Evolutionary conservation across 257 asterid genomes (phyloP), one percentile per base, ranked within the genome.

Genomic region (Solanum piurae): DNA sequence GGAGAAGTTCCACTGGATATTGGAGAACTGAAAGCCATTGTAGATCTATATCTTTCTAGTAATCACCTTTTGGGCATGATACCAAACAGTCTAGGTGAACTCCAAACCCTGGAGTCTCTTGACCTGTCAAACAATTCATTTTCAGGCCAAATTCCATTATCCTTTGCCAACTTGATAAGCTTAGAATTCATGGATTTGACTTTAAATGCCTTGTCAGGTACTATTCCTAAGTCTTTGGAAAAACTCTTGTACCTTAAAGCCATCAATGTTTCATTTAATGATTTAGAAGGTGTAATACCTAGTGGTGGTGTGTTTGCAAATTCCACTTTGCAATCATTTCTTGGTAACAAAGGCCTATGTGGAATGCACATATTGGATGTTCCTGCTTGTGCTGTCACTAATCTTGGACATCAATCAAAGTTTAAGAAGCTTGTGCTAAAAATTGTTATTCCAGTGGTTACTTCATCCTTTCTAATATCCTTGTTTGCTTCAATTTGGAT

Each of bases 1-100:
- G 64, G 64, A 55, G n/a, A 55, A 55, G n/a, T 18, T 55, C 64
- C 64, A 55, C 10, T 6, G 10, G 64, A 55, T 55, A 0, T 55
- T 55, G 64, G 64, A 55, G 64, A 18, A 0, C 64, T 55, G 64
- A 55, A 55, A 55, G 64, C 64, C 64, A 55, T 18, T 55, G 1
- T 55, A 55, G 64, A 1, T 6, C n/a, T 55, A 2, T 0, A 55
- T 55, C 64, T 55, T 18, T 55, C n/a, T 0, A 0, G 8, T 2
- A 18, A 55, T n/a, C 64, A 0, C 9, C 0, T 55, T 55, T 55
- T 10, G 4, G n/a, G 64, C n/a, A 18, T 0, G 64, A 55, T 55
- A 55, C 64, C 64, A 18, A 55, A 18, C 64, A 55, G 64, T 6
- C 0, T 55, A 10, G 64, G 64, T 0, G 64, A 55, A 55, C 62